Base-by-base conservation (phyloP, 2,329 filamentous ascomycete species). In the Colletotrichum abscissum region DNA sequence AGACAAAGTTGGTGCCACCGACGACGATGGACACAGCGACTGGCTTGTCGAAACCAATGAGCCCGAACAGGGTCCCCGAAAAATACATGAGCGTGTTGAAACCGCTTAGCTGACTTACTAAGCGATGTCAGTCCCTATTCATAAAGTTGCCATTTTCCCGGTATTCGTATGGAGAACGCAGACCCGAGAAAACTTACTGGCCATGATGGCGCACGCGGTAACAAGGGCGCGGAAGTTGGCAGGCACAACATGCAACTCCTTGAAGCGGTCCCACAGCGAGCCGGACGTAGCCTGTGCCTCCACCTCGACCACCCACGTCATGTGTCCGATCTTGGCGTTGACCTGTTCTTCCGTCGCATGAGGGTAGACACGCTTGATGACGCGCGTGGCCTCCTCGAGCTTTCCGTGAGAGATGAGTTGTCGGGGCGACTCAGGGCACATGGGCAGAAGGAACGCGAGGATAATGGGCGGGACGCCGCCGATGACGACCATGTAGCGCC, bases 41-140 rank as follows among this genome's bases (percentile, higher is more conserved):
- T 0, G 87, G 85, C 64, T 88, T 86, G 26, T 81, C 78, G 77
- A 89, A 88, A 0, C 87, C 87, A 30, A 88, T 86, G 5, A 88
- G 83, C 0, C 81, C 78, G 75, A n/a, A n/a, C n/a, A n/a, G n/a
- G n/a, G n/a, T n/a, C n/a, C n/a, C n/a, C n/a, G n/a, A n/a, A n/a
- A n/a, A n/a, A 3, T 24, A 24, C 24, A 24, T 24, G 1, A 24
- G 24, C 1, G 24, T 1, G 24, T 24, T 24, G 63, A 77, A 78
- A 0, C 87, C 87, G 4, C 85, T 82, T 38, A 88, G 86, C 79
- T 89, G 87, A 24, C 24, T 24, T 24, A 88, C 68, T 71, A 14
- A 12, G 16, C 8, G 4, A 11, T 33, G 33, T 33, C 33, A 33
- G 11, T 33, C 33, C 33, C 9, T 12, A 33, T 33, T 12, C 11